Conservation (phyloP, 1,284 basidiomycete species). For the Pyrrhoderma noxium region DNA sequence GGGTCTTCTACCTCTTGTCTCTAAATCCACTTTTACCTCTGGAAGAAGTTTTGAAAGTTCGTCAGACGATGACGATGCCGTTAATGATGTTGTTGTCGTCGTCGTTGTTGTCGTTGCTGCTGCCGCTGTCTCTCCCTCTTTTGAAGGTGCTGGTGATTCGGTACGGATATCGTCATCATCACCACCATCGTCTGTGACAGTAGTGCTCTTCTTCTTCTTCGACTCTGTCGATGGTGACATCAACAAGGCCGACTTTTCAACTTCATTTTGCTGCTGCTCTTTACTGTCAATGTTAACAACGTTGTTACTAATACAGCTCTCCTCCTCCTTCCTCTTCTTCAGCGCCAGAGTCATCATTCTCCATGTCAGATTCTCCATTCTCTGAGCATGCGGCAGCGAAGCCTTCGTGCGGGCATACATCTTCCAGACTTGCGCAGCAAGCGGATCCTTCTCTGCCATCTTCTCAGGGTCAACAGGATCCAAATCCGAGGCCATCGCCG, state of each 20-base stretch:
- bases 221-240: no score
- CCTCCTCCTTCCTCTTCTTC: constrained; percentile 79
- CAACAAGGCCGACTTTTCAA: no score
- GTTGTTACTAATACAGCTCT: constrained; percentile 21
- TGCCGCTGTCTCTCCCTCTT: constrained; percentile 23
- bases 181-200: background rate
- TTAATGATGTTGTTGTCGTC: no score
- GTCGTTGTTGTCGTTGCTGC: constrained; percentile 15
- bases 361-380: constrained; percentile 98
- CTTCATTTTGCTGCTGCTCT: no score
- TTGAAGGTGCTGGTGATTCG: constrained; percentile 5
- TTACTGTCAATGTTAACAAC: no score
- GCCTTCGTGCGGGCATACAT: constrained; percentile 91
- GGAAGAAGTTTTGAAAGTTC: no score
- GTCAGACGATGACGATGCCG: no score
- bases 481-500: constrained; percentile 31
- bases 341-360: constrained; percentile 95
- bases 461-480: constrained; percentile 52
- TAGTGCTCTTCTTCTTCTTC: no score
- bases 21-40: constrained; percentile 22
- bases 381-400: constrained; percentile 80
- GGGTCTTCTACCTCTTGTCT: constrained; percentile 59
- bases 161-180: background rate
- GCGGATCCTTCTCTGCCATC: constrained; percentile 75
- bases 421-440: constrained; percentile 95